Base-by-base conservation (phyloP, 1,139 yeast species). In the Geotrichum klebahnii region DNA sequence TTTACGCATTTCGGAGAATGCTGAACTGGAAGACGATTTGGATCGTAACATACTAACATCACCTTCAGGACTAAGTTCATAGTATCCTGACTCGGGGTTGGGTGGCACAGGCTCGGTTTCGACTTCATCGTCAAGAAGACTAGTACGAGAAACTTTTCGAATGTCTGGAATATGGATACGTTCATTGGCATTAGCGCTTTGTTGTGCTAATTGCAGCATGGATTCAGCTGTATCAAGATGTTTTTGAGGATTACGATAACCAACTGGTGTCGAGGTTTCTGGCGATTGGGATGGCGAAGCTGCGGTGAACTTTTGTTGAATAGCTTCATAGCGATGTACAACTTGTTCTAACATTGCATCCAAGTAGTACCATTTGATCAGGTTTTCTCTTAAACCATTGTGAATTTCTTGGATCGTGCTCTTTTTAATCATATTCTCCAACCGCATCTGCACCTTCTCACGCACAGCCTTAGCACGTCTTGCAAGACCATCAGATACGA, bases 341-440 rank as follows among this genome's bases (percentile, higher is more conserved):
- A 67, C 63, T 8, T 65, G 60, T 43, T 65, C 67, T 39, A 68
- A 55, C 17, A 56, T 63, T 23, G 63, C 63, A 33, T 67, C 68
- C 53, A 64, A 55, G 55, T 66, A 65, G 46, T 66, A 66, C 45
- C 68, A 54, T 10, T 67, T 57, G 28, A 68, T 59, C 3, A 67
- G 53, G 48, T 60, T 50, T 40, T 61, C 50, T 36, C 52, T 26
- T 24, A 46, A 23, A 29, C 9, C 19, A 9, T 35, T 33, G 29
- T 37, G 32, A n/a, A 22, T 5, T n/a, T 45, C 29, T 23, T 36
- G 16, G 9, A 29, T 5, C 12, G 34, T 10, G 8, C 38, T 29
- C 22, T 57, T 50, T 50, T 57, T 54, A 34, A 48, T 53, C 24
- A 68, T 52, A 28, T 59, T 56, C 22, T 59, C 62, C 52, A 68